A percentile compares a stretch with the other conserved stretches of the same genome.
Conservation (phyloP, 2,329 filamentous ascomycete genomes). For the Cladosporium velox region DNA sequence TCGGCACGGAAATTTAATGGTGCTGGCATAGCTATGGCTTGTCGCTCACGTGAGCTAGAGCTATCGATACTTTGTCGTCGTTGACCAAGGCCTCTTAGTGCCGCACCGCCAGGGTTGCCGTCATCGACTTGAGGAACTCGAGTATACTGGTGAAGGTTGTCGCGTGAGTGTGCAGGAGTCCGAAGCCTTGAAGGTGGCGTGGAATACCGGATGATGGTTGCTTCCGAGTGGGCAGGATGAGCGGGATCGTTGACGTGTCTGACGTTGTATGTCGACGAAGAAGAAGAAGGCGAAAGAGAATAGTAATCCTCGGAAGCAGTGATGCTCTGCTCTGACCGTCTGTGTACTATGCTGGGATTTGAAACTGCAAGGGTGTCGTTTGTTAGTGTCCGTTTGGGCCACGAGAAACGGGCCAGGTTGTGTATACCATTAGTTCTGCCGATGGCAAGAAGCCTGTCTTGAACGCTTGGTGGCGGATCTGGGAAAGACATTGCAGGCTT, state of each 20-base stretch:
- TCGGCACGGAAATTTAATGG: conserved; percentile 22
- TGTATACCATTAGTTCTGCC: conserved; percentile 15
- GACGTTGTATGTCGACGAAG: conserved; percentile 27
- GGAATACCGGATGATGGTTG: conserved; percentile 34
- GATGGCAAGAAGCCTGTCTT: conserved; percentile 20
- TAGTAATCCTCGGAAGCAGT: conserved; percentile 55
- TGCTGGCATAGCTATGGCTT: conserved; percentile 17
- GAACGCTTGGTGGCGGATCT: conserved; percentile 15
- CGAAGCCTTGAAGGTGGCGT: conserved; percentile 40
- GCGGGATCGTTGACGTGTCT: conserved; percentile 30
- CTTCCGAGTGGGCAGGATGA: conserved; percentile 23
- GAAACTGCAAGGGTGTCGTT: conserved; percentile 28
- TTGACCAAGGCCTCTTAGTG: conserved; percentile 21
- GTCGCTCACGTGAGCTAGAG: conserved; percentile 16
- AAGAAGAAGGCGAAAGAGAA: conserved; percentile 38
- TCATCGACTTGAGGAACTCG: conserved; percentile 16
- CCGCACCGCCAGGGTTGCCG: conserved; percentile 5
- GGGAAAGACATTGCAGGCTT: conserved; percentile 18
- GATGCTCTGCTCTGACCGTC: conserved; percentile 49
- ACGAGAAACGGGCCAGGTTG: background rate
- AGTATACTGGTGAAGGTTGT: conserved; percentile 22
- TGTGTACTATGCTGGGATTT: conserved; percentile 35
- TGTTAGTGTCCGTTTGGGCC: conserved; percentile 6
- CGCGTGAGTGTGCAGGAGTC: conserved; percentile 37
- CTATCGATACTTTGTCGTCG: conserved; percentile 21